Conservation (phyloP, 805 yeast genomes). For the Yarrowia deformans region DNA sequence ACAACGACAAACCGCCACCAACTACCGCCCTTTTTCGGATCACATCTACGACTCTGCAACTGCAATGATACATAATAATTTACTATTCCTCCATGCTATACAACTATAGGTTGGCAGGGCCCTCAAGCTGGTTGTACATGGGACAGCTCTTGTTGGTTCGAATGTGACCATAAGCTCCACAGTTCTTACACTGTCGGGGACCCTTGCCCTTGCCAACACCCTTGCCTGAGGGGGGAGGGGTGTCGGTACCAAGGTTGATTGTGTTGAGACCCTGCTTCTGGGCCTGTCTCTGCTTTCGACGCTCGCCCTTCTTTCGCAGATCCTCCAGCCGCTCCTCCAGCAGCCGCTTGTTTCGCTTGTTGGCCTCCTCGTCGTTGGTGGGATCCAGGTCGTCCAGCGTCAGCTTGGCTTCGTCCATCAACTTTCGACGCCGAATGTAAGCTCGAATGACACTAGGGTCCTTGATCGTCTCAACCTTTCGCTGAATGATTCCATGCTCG, state of each 20-base stretch:
- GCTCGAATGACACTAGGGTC: conserved; percentile 90
- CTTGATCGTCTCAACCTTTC: conserved; percentile 75
- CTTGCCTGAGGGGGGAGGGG: conserved; percentile 54
- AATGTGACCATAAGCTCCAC: conserved; percentile 96
- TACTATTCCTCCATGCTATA: conserved; percentile 18
- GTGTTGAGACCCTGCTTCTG: conserved; percentile 51
- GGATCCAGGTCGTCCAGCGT: conserved; percentile 72
- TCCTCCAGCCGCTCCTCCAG: conserved; percentile 85
- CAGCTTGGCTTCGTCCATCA: conserved; percentile 59
- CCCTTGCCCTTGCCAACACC: conserved; percentile 77
- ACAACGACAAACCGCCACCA: too few relatives aligned
- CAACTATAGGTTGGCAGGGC: conserved; percentile 26
- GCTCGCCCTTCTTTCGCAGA: conserved; percentile 76
- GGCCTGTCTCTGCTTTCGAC: conserved; percentile 65
- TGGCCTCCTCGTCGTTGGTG: conserved; percentile 84
- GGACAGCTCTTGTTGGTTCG: conserved; percentile 93
- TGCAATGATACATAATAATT: conserved; percentile 16
- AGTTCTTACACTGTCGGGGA: conserved; percentile 86
- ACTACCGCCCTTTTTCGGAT: too few relatives aligned
- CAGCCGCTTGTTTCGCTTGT: conserved; percentile 72
- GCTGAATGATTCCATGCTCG: conserved; percentile 82
- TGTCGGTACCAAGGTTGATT: conserved; percentile 15
- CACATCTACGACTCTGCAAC: not conserved
- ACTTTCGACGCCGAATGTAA: conserved; percentile 74
- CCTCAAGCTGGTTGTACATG: conserved; percentile 64